Percentiles rank a stretch among this genome's conserved stretches.
Evolutionary conservation across 2,329 filamentous ascomycete species (phyloP).

Genomic region (Cercospora canescens): DNA sequence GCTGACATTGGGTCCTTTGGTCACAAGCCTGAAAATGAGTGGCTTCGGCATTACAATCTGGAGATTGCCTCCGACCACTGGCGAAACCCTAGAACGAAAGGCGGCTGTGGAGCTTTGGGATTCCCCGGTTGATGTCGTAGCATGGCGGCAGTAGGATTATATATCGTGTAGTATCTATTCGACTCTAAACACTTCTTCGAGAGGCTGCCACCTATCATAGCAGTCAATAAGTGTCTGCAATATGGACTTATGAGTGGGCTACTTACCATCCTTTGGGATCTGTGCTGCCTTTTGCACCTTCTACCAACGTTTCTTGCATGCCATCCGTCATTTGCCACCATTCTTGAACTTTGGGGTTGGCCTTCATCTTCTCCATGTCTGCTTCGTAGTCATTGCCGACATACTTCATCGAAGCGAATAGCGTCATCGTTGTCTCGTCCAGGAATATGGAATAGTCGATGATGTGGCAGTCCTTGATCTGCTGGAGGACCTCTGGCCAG

Average conservation of each 20-base stretch:
- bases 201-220: slow-evolving; percentile 52
- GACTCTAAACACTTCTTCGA: slow-evolving; percentile 68
- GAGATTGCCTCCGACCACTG: slow-evolving; percentile 35
- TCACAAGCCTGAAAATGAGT: slow-evolving; percentile 41
- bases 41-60: slow-evolving; percentile 41
- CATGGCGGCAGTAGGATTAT: slow-evolving; percentile 37
- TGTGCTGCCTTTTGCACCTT: slow-evolving; percentile 59
- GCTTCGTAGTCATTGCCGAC: slow-evolving; percentile 69
- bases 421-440: slow-evolving; percentile 60
- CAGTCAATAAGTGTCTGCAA: background rate
- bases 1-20: slow-evolving; percentile 37
- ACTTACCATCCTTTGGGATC: slow-evolving; percentile 58
- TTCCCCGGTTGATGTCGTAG: slow-evolving; percentile 36
- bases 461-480: slow-evolving; percentile 75
- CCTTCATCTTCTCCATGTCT: slow-evolving; percentile 75
- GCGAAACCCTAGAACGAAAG: slow-evolving; percentile 31
- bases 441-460: slow-evolving; percentile 75
- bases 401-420: slow-evolving; percentile 79
- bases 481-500: slow-evolving; percentile 74
- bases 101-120: slow-evolving; percentile 38
- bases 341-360: slow-evolving; percentile 69
- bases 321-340: slow-evolving; percentile 65
- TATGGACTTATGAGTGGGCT: background rate
- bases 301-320: slow-evolving; percentile 65
- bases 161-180: background rate